These are phyloP conservation scores for Coemansia umbellata DNA, from an alignment of 192 early-diverging fungal genomes.

Conservation along the genomic window DNA sequence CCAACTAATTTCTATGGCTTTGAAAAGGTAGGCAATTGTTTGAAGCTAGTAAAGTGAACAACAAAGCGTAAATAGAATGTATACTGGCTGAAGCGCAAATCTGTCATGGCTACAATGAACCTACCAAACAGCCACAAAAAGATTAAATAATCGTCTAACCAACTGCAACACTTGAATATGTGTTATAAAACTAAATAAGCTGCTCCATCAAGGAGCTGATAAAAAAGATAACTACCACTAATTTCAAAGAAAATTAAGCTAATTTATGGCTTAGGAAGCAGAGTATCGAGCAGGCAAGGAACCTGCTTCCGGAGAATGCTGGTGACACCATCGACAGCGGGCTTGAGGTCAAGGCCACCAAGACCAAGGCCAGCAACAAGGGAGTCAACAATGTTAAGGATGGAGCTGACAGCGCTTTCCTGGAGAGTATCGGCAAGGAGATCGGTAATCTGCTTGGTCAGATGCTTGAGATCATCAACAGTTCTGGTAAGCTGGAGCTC, in stretches of 20 bases:
- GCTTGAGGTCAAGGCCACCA: slow-evolving; percentile 48
- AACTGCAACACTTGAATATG: too few species aligned
- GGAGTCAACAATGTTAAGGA: slow-evolving; percentile 44
- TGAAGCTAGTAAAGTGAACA: too few species aligned
- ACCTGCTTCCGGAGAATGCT: slow-evolving; percentile 51
- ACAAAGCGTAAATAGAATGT: too few species aligned
- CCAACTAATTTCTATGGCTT: too few species aligned
- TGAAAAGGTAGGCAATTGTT: too few species aligned
- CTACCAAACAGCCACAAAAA: too few species aligned
- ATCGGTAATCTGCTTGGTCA: slow-evolving; percentile 47
- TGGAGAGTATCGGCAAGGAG: slow-evolving; percentile 45
- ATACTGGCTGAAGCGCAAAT: too few species aligned
- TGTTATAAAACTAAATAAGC: too few species aligned
- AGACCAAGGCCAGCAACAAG: slow-evolving; percentile 43
- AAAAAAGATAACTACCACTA: not conserved
- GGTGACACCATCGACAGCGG: slow-evolving; percentile 36
- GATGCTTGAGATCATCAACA: slow-evolving; percentile 47
- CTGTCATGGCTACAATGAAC: too few species aligned
- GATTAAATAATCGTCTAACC: too few species aligned
- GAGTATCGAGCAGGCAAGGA: slow-evolving; percentile 47
- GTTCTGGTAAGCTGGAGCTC: slow-evolving; percentile 47
- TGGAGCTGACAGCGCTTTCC: slow-evolving; percentile 27
- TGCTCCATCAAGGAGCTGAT: too few species aligned
- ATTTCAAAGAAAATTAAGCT: not conserved
- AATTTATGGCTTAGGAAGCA: slow-evolving; percentile 43